phyloP scores from a whole-genome alignment of 805 yeast species.

The Candida chilensis region DNA sequence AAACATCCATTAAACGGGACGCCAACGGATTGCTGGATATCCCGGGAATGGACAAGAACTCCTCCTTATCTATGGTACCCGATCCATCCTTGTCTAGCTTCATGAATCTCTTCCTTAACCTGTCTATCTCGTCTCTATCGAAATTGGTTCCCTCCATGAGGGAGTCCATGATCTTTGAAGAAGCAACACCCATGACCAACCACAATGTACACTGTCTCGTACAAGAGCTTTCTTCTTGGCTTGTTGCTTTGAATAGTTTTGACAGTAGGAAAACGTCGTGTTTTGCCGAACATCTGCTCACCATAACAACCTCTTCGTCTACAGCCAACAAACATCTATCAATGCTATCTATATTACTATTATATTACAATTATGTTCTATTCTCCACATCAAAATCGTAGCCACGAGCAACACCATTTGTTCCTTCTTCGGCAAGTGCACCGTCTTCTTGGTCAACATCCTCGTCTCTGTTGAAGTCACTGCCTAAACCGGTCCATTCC shows the following conservation, averaged over 20 bases:
- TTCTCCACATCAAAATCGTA: constrained; percentile 35
- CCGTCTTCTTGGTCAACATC: constrained; percentile 48
- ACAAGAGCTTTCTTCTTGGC: no score
- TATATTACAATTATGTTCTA: no score
- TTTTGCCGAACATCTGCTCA: no score
- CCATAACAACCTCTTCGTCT: no score
- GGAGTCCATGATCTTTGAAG: constrained; percentile 55
- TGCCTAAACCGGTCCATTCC: constrained; percentile 86
- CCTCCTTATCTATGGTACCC: constrained; percentile 86
- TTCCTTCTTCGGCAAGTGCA: constrained; percentile 75
- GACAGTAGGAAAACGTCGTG: no score
- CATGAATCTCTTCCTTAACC: constrained; percentile 89
- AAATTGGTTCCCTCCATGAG: constrained; percentile 79
- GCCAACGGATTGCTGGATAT: constrained; percentile 88
- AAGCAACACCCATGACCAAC: constrained; percentile 62
- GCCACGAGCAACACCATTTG: constrained; percentile 85
- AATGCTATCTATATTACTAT: background rate
- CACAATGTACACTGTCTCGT: no score
- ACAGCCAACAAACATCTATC: no score
- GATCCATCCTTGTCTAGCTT: constrained; percentile 88
- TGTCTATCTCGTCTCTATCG: constrained; percentile 84
- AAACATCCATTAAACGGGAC: constrained; percentile 81
- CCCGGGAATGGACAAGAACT: constrained; percentile 89
- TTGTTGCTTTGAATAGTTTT: no score
- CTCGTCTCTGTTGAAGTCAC: constrained; percentile 45